Conservation (phyloP, 441 rosid genomes). For the Cnidoscolus chayamansa region DNA sequence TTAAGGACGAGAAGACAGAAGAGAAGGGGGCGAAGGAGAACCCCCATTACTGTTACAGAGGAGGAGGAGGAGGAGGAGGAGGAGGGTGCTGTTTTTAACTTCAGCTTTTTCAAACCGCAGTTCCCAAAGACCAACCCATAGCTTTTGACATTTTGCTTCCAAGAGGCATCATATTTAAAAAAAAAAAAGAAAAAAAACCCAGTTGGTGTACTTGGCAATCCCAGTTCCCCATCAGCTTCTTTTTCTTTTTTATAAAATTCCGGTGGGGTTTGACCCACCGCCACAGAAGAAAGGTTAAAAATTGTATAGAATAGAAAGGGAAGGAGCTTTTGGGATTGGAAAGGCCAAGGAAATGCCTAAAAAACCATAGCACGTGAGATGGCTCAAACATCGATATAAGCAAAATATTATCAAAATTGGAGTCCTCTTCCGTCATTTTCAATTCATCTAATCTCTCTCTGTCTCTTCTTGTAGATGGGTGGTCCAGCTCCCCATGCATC, state of each 20-base stretch:
- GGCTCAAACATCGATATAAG: neutral
- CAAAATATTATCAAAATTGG: neutral
- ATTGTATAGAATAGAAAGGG: neutral
- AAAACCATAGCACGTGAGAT: slow-evolving; percentile 12
- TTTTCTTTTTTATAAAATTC: no score
- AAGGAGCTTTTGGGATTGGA: neutral
- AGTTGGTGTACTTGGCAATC: no score
- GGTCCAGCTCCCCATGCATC: neutral
- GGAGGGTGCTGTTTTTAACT: neutral
- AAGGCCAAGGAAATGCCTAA: neutral
- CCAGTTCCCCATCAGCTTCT: no score
- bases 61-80: neutral
- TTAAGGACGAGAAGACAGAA: neutral
- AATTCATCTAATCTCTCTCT: no score
- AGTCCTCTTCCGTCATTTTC: neutral
- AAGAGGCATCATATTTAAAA: slow-evolving; percentile 31
- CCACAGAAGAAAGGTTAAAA: no score
- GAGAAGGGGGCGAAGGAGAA: neutral
- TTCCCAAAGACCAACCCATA: slow-evolving; percentile 49
- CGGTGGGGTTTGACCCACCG: neutral
- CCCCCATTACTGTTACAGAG: no score
- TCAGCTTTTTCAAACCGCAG: slow-evolving; percentile 39
- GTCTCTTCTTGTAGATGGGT: neutral
- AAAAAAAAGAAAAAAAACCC: no score
- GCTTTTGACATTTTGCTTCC: slow-evolving; percentile 88